Percentiles rank a stretch among this genome's conserved stretches.
Evolutionary conservation across 495 filamentous ascomycete genomes (phyloP).

Genomic region (Sabuloglossum arenarium): DNA sequence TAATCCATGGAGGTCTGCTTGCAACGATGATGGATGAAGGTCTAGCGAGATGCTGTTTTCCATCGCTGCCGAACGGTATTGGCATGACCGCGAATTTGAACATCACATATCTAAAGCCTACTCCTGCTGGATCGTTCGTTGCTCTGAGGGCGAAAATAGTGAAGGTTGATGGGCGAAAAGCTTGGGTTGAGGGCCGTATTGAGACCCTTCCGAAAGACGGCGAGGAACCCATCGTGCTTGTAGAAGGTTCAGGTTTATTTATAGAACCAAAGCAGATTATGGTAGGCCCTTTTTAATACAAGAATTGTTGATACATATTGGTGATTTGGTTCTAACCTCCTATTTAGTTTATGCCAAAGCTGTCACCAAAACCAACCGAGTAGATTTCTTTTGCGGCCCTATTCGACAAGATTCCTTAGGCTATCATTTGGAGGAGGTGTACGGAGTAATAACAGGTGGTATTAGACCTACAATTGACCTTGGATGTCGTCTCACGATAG

Average conservation of each 20-base stretch:
- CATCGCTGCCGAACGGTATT: conserved; percentile 69
- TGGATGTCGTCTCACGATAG: no score
- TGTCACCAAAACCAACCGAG: no score
- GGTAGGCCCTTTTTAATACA: conserved; percentile 26
- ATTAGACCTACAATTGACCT: no score
- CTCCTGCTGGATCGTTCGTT: conserved; percentile 52
- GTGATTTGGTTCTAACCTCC: no score
- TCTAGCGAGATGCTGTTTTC: conserved; percentile 76
- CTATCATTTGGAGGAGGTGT: no score
- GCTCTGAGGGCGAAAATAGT: conserved; percentile 63
- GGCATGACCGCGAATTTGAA: conserved; percentile 83
- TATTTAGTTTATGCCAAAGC: no score
- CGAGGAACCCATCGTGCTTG: conserved; percentile 41
- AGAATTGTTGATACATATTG: no score
- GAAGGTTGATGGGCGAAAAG: conserved; percentile 85
- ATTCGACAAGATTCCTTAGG: no score
- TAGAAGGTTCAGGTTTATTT: conserved; percentile 68
- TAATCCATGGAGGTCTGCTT: conserved; percentile 78
- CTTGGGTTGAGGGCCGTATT: conserved; percentile 83
- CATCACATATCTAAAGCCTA: conserved; percentile 70
- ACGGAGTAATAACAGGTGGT: no score
- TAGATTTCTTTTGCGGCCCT: not conserved
- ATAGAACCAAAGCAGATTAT: conserved; percentile 71
- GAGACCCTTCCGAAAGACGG: conserved; percentile 53
- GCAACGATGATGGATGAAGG: conserved; percentile 89